Evolutionary conservation across 73 alveolate species (phyloP).

Genomic region (Paramecium tetraurelia): DNA sequence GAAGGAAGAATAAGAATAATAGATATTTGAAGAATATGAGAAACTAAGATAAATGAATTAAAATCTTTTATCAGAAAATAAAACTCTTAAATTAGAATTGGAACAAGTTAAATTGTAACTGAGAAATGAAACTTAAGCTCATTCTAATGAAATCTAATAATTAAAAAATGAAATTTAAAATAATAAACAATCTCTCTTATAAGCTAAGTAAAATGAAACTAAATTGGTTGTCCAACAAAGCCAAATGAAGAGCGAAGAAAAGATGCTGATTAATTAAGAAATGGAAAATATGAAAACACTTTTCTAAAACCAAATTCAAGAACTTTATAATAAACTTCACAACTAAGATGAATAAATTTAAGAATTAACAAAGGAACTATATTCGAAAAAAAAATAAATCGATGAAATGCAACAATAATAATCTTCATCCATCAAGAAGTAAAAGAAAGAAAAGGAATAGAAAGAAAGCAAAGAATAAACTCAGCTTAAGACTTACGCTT

Average conservation of each 20-base stretch:
- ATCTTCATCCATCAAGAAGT: background rate
- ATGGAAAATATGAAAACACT: background rate
- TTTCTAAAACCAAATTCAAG: background rate
- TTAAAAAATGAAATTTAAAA: background rate
- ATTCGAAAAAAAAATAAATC: background rate
- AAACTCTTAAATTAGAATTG: background rate
- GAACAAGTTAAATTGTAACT: background rate
- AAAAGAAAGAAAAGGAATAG: background rate
- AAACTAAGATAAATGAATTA: slow-evolving; percentile 3
- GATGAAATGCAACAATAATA: background rate
- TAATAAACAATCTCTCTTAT: background rate
- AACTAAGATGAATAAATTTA: background rate
- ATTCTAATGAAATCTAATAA: background rate
- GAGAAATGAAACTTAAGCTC: background rate
- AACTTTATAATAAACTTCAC: background rate
- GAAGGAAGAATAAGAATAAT: slow-evolving; percentile 1
- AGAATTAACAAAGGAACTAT: background rate
- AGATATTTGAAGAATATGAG: slow-evolving; percentile 34
- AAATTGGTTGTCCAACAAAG: background rate
- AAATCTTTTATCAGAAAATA: background rate
- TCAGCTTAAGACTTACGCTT: background rate
- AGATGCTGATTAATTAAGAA: background rate
- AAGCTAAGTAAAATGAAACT: background rate
- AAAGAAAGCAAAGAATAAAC: background rate
- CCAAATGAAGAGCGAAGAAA: background rate